Evolutionary conservation across 768 basidiomycete species (phyloP), one percentile per base, ranked within the genome.

Genomic region (Kwoniella newhampshirensis): DNA sequence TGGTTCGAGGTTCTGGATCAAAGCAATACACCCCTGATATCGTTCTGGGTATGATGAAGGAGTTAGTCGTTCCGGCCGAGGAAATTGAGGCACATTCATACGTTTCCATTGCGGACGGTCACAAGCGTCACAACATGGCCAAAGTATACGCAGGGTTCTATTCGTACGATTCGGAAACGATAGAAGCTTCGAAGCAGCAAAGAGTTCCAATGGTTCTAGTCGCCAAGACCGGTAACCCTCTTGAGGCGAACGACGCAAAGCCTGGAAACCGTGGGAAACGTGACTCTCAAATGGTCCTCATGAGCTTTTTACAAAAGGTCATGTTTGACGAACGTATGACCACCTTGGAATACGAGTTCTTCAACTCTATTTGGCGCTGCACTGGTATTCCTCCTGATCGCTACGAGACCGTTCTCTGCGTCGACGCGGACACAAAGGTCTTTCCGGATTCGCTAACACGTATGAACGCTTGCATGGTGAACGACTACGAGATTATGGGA

Each of bases 291-390:
- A 93, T 99, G 68, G 87, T 99, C 48, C 81, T 98, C 59, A 99
- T 99, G 96, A 82, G 83, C 18, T 98, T 98, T 82, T 80, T 98
- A 74, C 96, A 99, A 78, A 98, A 96, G 77, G 92, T 98, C 68
- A 96, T 99, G 93, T 98, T 98, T 67, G 96, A 99, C 78, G 96
- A 99, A 80, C 85, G 96, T 50, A 98, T 99, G 94, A 96, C 94
- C 60, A 94, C 90, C 52, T 93, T 99, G 75, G 96, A 98, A 79
- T 98, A 98, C 76, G 96, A 98, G 78, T 97, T 98, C 78, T 99
- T 99, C 85, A 99, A 99, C 78, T 86, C 91, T 51, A 81, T 98
- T 18, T 99, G 96, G 96, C 81, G 94, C 51, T 87, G 85, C 40
- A 94, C 93, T 15, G 96, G 96, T 26, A 86, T 99, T 58, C 88